Conservation (phyloP, 352 stramenopile genomes). For the Phytophthora palmivora region DNA sequence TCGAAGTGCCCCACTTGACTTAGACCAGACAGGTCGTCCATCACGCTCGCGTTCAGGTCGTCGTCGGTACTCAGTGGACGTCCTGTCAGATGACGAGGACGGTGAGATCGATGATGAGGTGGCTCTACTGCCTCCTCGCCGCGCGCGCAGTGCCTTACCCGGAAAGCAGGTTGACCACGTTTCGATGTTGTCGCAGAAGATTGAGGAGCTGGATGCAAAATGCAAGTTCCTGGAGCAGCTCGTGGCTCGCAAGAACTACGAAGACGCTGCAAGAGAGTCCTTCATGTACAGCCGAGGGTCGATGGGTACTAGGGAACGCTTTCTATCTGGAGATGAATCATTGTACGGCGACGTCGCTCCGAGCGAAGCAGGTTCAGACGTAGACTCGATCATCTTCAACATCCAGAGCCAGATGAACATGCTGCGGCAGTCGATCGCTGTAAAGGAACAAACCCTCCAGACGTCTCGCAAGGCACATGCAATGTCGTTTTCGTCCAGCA, state of each 20-base stretch:
- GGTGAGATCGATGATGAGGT: constrained; percentile 49
- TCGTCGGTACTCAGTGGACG: constrained; percentile 59
- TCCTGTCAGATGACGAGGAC: constrained; percentile 49
- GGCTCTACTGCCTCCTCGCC: constrained; percentile 57
- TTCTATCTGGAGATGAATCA: constrained; percentile 32
- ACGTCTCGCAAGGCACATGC: constrained; percentile 57
- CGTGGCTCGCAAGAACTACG: constrained; percentile 60
- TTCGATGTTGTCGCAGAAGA: constrained; percentile 64
- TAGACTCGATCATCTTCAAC: constrained; percentile 80
- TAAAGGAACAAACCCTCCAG: constrained; percentile 62
- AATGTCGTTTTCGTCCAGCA: constrained; percentile 73
- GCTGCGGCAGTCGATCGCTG: constrained; percentile 73
- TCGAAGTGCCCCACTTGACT: constrained; percentile 30
- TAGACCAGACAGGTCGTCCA: constrained; percentile 20
- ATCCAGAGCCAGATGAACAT: constrained; percentile 88
- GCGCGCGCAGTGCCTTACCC: constrained; percentile 60
- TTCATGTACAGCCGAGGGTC: constrained; percentile 37
- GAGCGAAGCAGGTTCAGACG: constrained; percentile 47
- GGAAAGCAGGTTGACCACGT: constrained; percentile 64
- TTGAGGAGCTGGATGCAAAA: constrained; percentile 84
- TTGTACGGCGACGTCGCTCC: constrained; percentile 38
- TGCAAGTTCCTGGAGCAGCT: constrained; percentile 83
- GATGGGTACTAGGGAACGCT: constrained; percentile 23
- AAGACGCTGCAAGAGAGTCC: constrained; percentile 44
- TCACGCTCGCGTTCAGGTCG: constrained; percentile 26